Evolutionary conservation across 768 basidiomycete species (phyloP), one percentile per base, ranked within the genome.

Genomic region (Collybia sp.): DNA sequence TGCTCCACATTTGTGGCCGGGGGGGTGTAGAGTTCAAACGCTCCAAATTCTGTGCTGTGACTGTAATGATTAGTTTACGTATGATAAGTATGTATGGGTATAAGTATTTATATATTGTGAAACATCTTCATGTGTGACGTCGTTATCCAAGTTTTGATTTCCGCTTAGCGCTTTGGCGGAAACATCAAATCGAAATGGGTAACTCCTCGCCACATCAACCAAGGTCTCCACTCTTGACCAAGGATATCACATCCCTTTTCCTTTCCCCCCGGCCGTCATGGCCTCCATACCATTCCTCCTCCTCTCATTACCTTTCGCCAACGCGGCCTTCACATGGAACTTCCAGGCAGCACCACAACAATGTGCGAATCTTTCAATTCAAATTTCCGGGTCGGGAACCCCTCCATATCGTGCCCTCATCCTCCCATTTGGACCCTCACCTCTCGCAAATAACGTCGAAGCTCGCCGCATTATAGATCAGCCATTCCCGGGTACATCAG

Each of bases 331-430:
- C 55, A 60, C 70, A 16, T 80, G 76, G 75, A 58, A 59, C 25
- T 76, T 79, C 57, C 49, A 64, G 16, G 48, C 54, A 25, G 49
- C 73, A 17, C 85, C 88, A 0, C 59, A 72, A 46, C 88, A 90
- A 66, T 92, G 88, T 62, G 60, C 68, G 35, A 77, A 80, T 53
- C 71, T 89, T 35, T 75, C 78, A 35, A 62, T 90, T 17, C 48
- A 66, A n/a, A 67, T 88, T 42, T 63, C 70, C 11, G 85, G 85
- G 33, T 73, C 71, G 30, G 85, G 85, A 45, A 55, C 63, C 39
- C 81, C 87, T 0, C 88, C 88, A 0, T 92, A 85, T 63, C 71
- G 69, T 32, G 66, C 83, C 43, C 69, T 89, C 16, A 64, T 90
- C 43, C 66, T 89, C 32, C 88, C 88, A 1, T 76, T 71, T 56